Base-by-base conservation (phyloP, 305 asterid genomes). In the Stenogyne calaminthoides region DNA sequence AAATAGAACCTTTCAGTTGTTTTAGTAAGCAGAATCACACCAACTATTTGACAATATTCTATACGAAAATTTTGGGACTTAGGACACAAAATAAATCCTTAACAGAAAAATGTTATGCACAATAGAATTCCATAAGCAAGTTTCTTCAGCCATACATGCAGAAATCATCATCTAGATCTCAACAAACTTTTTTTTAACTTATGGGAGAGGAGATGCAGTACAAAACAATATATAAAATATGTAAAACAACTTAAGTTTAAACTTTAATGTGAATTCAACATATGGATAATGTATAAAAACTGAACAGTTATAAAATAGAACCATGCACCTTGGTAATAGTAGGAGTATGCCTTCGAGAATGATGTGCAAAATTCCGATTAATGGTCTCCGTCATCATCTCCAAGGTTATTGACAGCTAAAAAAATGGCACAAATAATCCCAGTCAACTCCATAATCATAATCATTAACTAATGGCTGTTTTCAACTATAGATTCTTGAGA, bases 331-430 rank as follows among this genome's bases (percentile, higher is more conserved):
- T 89, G 56, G 95, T 81, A 76, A 86, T 85, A 63, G 84, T 86
- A 76, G 95, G 96, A 69, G 96, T 84, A 79, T 85, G 89, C 74
- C 87, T 87, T 77, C 95, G 84, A 80, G 97, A 91, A 81, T 91
- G 95, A 83, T 91, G 96, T 64, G 85, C 95, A 77, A 34, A 80
- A 47, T 80, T 84, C 76, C 86, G 82, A 78, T 87, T 86, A 71
- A 91, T 78, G 40, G 87, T 86, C 83, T 91, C 97, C 4, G 88
- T 88, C 96, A n/a, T 88, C 96, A 89, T 88, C 85, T 91, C 97
- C 84, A 91, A 80, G 44, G 95, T 80, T 71, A 91, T 74, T 32
- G 89, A 88, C 69, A 91, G 83, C 97, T 89, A n/a, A 72, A 71
- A 81, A 72, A 64, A 67, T 64, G 42, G 67, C 73, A 88, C 64